Evolutionary conservation across 805 yeast species (phyloP).

Genomic region (Hanseniaspora meyeri): DNA sequence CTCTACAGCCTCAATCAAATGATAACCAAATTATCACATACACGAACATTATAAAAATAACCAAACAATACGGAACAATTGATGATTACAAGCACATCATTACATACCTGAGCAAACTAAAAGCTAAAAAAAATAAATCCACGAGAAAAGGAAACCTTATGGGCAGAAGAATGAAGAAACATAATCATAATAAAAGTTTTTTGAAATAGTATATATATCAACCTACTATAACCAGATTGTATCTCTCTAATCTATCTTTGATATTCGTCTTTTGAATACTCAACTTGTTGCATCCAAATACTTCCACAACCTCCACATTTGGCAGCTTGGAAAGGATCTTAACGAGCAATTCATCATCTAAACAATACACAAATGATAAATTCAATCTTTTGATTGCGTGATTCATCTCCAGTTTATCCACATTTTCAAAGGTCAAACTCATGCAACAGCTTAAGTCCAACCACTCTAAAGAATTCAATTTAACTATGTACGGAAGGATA

Average conservation of each 20-base stretch:
- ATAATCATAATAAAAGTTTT: neutral
- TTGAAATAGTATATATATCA: neutral
- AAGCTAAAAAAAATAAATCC: neutral
- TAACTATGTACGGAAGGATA: constrained; percentile 46
- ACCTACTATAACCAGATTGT: constrained; percentile 54
- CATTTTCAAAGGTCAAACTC: constrained; percentile 37
- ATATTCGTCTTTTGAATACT: constrained; percentile 40
- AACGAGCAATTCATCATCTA: constrained; percentile 58
- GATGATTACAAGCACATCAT: neutral
- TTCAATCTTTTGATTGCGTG: constrained; percentile 60
- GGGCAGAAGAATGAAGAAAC: neutral
- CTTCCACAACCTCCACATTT: constrained; percentile 54
- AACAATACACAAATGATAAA: constrained; percentile 64
- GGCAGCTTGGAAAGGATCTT: constrained; percentile 47
- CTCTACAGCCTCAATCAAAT: no score
- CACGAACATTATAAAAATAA: neutral
- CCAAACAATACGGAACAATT: neutral
- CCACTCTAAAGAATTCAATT: constrained; percentile 49
- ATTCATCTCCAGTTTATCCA: constrained; percentile 33
- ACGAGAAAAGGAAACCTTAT: neutral
- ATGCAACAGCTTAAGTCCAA: constrained; percentile 67
- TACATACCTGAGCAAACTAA: neutral
- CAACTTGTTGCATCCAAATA: constrained; percentile 66
- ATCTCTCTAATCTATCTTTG: constrained; percentile 55
- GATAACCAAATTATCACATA: neutral